Percentiles rank a stretch among this genome's conserved stretches.
Conservation (phyloP, 2,329 filamentous ascomycete species). For the Diaporthe destruens region DNA sequence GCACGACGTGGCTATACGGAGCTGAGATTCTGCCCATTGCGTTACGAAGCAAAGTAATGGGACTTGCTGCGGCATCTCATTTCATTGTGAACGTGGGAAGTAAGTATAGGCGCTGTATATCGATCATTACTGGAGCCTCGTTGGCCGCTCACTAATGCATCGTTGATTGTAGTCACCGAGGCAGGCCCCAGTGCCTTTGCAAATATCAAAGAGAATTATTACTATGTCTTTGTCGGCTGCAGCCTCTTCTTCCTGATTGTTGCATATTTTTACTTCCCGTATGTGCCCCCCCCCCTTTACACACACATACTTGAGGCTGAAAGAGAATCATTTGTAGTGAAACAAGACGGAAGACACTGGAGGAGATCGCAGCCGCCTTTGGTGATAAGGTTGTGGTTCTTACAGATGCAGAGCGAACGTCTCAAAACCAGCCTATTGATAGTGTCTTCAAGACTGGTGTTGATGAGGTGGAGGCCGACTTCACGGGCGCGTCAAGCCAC, state of each 20-base stretch:
- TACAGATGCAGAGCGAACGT: neutral
- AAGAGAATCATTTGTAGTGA: slow-evolving; percentile 45
- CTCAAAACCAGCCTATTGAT: neutral
- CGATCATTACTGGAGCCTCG: too few species aligned
- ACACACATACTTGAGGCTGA: neutral
- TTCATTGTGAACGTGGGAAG: slow-evolving; percentile 66
- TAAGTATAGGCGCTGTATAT: neutral
- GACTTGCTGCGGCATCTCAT: slow-evolving; percentile 64
- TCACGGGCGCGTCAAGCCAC: neutral
- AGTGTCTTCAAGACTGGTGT: neutral
- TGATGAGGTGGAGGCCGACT: slow-evolving; percentile 2
- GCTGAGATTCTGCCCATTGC: slow-evolving; percentile 67
- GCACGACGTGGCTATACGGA: slow-evolving; percentile 67
- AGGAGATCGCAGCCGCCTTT: slow-evolving; percentile 62
- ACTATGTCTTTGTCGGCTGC: slow-evolving; percentile 70
- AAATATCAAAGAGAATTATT: slow-evolving; percentile 69
- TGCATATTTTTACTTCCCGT: slow-evolving; percentile 67
- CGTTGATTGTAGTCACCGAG: slow-evolving; percentile 56
- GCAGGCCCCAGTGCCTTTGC: slow-evolving; percentile 68
- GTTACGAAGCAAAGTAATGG: slow-evolving; percentile 67
- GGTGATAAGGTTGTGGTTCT: slow-evolving; percentile 58
- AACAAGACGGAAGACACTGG: slow-evolving; percentile 60
- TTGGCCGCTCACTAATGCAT: too few species aligned
- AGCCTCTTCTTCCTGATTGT: slow-evolving; percentile 63
- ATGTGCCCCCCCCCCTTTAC: neutral